A percentile compares a stretch with the other conserved stretches of the same genome.
Conservation (phyloP, 768 basidiomycete genomes). For the Russula compacta region DNA sequence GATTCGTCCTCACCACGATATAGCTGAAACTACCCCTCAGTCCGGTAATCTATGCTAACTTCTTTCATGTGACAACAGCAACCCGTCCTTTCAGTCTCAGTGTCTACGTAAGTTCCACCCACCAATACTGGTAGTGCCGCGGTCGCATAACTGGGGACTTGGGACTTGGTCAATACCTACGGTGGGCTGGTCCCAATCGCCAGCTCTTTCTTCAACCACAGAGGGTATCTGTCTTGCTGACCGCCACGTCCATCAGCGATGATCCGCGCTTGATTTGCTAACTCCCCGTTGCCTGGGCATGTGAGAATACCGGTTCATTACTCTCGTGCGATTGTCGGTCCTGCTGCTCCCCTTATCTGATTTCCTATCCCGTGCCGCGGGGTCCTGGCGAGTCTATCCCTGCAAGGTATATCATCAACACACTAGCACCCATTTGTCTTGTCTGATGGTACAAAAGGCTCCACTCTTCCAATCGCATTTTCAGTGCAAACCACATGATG, state of each 20-base stretch:
- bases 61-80: neutral
- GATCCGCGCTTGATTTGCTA: too few species aligned
- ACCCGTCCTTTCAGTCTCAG: neutral
- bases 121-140: too few species aligned
- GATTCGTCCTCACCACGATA: neutral
- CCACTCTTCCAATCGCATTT: slow-evolving; percentile 2
- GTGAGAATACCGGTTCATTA: too few species aligned
- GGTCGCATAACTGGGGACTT: too few species aligned
- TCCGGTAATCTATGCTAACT: too few species aligned
- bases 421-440: slow-evolving; percentile 24
- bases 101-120: too few species aligned
- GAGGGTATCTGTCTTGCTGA: neutral
- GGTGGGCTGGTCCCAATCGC: neutral
- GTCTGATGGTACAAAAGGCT: slow-evolving; percentile 42
- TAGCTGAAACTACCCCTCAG: too few species aligned
- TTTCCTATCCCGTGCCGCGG: neutral
- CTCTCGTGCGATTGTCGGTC: too few species aligned
- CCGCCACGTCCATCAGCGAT: neutral
- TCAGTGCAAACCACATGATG: slow-evolving; percentile 38
- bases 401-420: slow-evolving; percentile 32
- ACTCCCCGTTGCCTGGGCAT: too few species aligned
- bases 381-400: neutral
- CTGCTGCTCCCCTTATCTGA: too few species aligned
- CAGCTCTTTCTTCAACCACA: neutral
- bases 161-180: too few species aligned